Base-by-base conservation (phyloP, 257 asterid genomes). In the Ilex aquifolium region DNA sequence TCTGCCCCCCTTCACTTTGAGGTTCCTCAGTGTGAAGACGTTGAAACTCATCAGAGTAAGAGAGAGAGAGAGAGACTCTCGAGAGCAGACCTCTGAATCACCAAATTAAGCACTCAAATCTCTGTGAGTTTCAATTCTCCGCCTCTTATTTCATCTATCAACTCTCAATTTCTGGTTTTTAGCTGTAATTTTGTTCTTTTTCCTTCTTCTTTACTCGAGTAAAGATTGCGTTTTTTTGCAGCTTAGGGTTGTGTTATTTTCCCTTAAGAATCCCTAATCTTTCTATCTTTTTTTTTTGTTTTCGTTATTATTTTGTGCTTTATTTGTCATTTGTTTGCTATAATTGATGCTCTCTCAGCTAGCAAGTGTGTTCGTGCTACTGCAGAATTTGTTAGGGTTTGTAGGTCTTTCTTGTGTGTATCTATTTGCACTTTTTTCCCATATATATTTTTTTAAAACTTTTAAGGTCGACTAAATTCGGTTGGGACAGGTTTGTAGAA, bases 171-270 rank as follows among this genome's bases (percentile, higher is more conserved):
- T 16, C 2, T 17, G 42, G 40, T 29, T 59, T 55, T 60, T 56
- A 56, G 44, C 4, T 15, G 42, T 59, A 14, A 16, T 55, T 53
- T 15, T 36, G 64, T 16, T 4, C 12, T 56, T 30, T 51, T 14
- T 27, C 4, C 9, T 21, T 48, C n/a, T n/a, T 17, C 16, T 51
- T 59, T 65, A 16, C 32, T n/a, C 27, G 27, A 42, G n/a, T 40
- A 39, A 56, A 59, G 63, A 57, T 56, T 2, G 29, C 57, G 32
- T 53, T 39, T 69, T 21, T 53, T 64, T 58, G 36, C 39, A 21
- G 58, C 73, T 69, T 85, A 79, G 95, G 88, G 84, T 81, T 81
- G 71, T 62, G 63, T 21, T 2, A 60, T 50, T 3, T 31, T 64
- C 50, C 42, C 52, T 21, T 32, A 63, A 13, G 49, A 69, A 58